Base-by-base conservation (phyloP, 1,284 basidiomycete genomes). In the Ustilago trichophora region DNA sequence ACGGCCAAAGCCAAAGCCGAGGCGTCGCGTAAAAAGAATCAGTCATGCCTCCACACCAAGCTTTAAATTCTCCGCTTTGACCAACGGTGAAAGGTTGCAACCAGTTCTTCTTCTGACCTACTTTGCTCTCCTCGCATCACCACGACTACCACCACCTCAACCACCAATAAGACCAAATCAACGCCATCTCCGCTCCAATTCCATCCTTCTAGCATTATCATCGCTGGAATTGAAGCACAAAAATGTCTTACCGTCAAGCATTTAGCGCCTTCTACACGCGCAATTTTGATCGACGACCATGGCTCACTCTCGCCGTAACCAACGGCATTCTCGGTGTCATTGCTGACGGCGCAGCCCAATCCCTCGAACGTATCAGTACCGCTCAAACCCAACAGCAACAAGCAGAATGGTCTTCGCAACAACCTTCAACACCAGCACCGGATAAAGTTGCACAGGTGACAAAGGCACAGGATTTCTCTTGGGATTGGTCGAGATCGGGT, bases 291-390 rank as follows among this genome's bases (percentile, higher is more conserved):
- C 50, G 63, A 9, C 59, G 65, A 15, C 80, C 80, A 1, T 81
- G 76, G 74, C 22, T 66, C 33, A 81, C 80, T 3, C 68, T 81
- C 10, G 78, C 76, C 1, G 64, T 77, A 15, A 73, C 80, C 24
- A 81, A 81, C 62, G 80, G 75, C 10, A 29, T 57, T 1, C 62
- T 81, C 12, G 64, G 72, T 19, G 62, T 74, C 6, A 15, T 80
- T 11, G 78, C 77, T 11, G 80, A 81, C 35, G 62, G 58, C 5
- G 68, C 77, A 9, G 80, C 80, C 0, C 80, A 81, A 46, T 49
- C 50, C 0, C 59, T 79, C n/a, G 78, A 80, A 45, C 56, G 56
- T 6, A 63, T 72, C 35, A 44, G 44, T 9, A 25, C 46, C 10
- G 49, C 49, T 2, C 60, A 68, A 34, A 18, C 41, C 12, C 33